phyloP scores from a whole-genome alignment of 1,284 basidiomycete genomes.

The Pisolithus thermaeus region DNA sequence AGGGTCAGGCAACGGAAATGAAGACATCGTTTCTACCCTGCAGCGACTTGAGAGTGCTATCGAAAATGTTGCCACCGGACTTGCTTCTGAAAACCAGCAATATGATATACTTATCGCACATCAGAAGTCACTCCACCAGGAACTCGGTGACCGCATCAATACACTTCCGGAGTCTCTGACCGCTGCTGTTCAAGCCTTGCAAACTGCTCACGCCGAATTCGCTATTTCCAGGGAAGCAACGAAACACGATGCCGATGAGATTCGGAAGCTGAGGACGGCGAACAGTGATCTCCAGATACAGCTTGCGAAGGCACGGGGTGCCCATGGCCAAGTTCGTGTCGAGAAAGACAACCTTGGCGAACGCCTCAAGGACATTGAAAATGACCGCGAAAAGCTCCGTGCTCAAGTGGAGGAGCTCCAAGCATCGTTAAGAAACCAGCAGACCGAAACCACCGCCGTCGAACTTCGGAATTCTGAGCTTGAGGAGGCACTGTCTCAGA shows the following conservation, averaged over 20 bases:
- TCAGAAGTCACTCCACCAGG: conserved; percentile 39
- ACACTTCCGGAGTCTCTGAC: conserved; percentile 55
- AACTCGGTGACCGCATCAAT: conserved; percentile 47
- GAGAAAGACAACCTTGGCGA: conserved; percentile 70
- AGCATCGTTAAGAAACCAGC: conserved; percentile 36
- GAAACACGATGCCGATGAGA: conserved; percentile 62
- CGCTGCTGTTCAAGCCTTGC: conserved; percentile 48
- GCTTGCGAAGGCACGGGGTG: conserved; percentile 65
- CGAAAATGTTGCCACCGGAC: conserved; percentile 37
- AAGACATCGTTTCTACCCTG: conserved; percentile 23
- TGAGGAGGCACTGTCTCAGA: conserved; percentile 63
- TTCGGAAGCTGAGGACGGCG: conserved; percentile 44
- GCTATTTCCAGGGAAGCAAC: conserved; percentile 46
- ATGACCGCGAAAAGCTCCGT: conserved; percentile 56
- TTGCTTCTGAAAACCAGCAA: conserved; percentile 40
- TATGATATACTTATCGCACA: conserved; percentile 40
- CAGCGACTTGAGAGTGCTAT: conserved; percentile 41
- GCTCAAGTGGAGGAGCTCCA: conserved; percentile 52
- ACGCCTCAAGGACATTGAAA: conserved; percentile 53
- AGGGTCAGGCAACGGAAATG: conserved; percentile 27
- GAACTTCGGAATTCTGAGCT: conserved; percentile 55
- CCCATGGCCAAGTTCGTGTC: conserved; percentile 71
- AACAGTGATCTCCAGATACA: conserved; percentile 67
- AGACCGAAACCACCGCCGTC: conserved; percentile 42
- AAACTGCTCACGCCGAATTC: conserved; percentile 58